Base-by-base conservation (phyloP, 352 stramenopile species). In the Phytopythium oedochilum region DNA sequence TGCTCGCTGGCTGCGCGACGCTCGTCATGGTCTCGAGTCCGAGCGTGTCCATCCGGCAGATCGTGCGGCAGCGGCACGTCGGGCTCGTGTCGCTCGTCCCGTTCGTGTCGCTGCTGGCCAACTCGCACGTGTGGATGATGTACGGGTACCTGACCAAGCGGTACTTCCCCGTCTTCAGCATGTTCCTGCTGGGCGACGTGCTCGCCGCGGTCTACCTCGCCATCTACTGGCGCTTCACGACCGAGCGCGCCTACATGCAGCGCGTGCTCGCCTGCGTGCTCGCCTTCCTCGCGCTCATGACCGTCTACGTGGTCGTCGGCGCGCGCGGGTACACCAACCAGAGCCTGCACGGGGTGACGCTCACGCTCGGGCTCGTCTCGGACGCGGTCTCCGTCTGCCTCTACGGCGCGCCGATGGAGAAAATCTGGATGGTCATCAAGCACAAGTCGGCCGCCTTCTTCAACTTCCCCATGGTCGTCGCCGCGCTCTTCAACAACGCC, bases 381-480 rank as follows among this genome's bases (percentile, higher is more conserved):
- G 66, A 68, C 40, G 44, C 63, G 9, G 49, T 57, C 3, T 53
- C 54, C 5, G 50, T 75, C 15, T 75, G 63, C 20, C 49, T 75
- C 45, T 67, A 69, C 20, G 55, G 31, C 18, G 32, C 28, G 14
- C 73, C 75, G 1, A 73, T 82, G 52, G 66, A 68, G 55, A 74
- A 66, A 15, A 66, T 84, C 45, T 58, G 57, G 34, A 59, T 68
- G 26, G 73, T 81, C 28, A 29, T 84, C 20, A 63, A 48, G 14
- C 62, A 66, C 62, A 77, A 73, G 39, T 78, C 70, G 12, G 65
- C 64, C n/a, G 71, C 53, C n/a, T 86, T 70, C 14, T 75, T 84
- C 53, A 72, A 70, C 22, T 50, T 83, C 15, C 50, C 62, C 0
- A 81, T 84, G 71, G 63, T 78, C 17, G 25, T 71, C 1, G 69